Evolutionary conservation across 192 early-diverging fungal genomes (phyloP).

Genomic region (Borealophlyctis nickersoniae): DNA sequence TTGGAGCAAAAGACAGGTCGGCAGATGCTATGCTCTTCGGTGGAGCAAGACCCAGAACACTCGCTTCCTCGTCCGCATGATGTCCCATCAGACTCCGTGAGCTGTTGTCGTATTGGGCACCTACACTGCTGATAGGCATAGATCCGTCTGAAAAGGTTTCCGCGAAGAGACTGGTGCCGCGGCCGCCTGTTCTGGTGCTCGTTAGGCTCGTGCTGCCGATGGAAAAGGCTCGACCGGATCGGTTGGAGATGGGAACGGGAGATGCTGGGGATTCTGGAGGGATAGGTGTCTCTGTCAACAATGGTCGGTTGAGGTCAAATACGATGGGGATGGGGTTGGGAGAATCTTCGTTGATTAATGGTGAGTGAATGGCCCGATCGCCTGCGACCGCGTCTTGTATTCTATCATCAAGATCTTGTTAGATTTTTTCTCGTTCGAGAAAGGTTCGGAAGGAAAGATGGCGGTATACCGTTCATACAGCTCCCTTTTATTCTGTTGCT

Average conservation of each 20-base stretch:
- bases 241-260: slow-evolving; percentile 1
- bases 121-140: background rate
- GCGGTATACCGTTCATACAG: background rate
- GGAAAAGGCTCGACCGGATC: background rate
- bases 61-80: slow-evolving; percentile 9
- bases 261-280: slow-evolving; percentile 4
- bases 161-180: background rate
- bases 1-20: background rate
- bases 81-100: background rate
- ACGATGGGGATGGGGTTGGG: slow-evolving; percentile 5
- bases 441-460: too few relatives aligned
- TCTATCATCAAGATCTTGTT: background rate
- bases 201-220: background rate
- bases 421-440: background rate
- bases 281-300: background rate
- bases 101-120: background rate
- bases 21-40: slow-evolving; percentile 3
- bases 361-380: background rate
- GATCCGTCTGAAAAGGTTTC: background rate
- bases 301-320: background rate
- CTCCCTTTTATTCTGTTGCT: background rate
- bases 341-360: background rate
- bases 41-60: background rate
- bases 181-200: background rate
- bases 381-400: background rate